Conservation (phyloP, 257 asterid genomes). For the Salvia splendens region DNA sequence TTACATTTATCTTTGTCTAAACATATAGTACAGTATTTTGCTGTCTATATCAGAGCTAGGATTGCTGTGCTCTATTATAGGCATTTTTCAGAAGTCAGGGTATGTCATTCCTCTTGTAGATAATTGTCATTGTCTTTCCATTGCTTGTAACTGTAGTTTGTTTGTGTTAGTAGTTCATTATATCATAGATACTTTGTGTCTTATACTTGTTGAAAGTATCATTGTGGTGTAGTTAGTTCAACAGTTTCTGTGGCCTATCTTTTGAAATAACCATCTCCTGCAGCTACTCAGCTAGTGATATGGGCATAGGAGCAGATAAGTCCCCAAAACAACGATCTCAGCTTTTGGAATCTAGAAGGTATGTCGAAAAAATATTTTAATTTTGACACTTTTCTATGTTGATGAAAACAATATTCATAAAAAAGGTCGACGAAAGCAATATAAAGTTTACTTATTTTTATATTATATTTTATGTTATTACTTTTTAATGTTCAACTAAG, state of each 20-base stretch:
- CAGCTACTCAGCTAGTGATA: conserved; percentile 72
- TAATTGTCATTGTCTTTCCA: background rate
- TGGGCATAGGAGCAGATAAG: conserved; percentile 49
- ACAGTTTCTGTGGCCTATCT: conserved; percentile 27
- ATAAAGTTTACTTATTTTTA: background rate
- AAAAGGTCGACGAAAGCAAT: no score
- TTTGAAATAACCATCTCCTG: conserved; percentile 25
- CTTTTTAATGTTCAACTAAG: background rate
- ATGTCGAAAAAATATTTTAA: conserved; percentile 9
- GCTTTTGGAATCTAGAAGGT: conserved; percentile 83
- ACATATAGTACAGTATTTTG: background rate
- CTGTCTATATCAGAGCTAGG: background rate
- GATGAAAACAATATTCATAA: background rate
- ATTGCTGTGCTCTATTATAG: background rate
- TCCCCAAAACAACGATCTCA: conserved; percentile 63
- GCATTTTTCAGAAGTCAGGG: background rate
- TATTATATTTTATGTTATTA: background rate
- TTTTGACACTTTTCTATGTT: background rate
- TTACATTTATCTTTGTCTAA: background rate
- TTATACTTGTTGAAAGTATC: background rate
- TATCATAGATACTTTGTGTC: background rate
- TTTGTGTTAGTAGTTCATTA: background rate
- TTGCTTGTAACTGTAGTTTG: background rate
- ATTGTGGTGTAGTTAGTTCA: background rate
- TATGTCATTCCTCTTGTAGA: background rate